Percentiles rank a stretch among this genome's conserved stretches.
Conservation (phyloP, 495 filamentous ascomycete genomes). For the Neurospora sp. region DNA sequence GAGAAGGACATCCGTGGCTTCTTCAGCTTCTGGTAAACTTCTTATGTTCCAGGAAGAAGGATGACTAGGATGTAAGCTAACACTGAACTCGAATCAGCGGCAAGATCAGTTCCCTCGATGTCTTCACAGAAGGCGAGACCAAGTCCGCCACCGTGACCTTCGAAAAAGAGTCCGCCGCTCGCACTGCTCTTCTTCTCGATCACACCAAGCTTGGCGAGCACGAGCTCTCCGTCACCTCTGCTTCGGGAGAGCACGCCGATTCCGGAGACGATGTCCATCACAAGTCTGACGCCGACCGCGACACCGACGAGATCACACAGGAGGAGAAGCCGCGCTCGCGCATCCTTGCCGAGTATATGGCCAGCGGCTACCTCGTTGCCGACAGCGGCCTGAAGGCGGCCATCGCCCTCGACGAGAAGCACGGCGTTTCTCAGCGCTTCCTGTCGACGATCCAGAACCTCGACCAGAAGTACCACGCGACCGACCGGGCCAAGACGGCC, state of each 20-base stretch:
- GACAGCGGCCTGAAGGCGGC: conserved; percentile 77
- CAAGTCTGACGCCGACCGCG: conserved; percentile 43
- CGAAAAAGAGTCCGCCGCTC: conserved; percentile 89
- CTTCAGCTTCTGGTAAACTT: conserved; percentile 91
- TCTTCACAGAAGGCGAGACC: conserved; percentile 55
- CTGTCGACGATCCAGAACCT: conserved; percentile 60
- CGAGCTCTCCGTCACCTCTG: conserved; percentile 65
- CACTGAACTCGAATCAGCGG: conserved; percentile 44
- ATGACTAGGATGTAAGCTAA: not conserved
- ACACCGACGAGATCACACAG: conserved; percentile 57
- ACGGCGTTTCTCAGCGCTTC: conserved; percentile 74
- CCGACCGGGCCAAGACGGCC: conserved; percentile 62
- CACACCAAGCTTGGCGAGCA: conserved; percentile 82
- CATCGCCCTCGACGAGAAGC: conserved; percentile 82
- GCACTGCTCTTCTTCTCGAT: conserved; percentile 92
- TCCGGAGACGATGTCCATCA: conserved; percentile 51
- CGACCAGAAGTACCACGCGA: conserved; percentile 72
- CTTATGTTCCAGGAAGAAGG: not conserved
- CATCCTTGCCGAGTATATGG: conserved; percentile 91
- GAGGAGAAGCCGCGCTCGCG: conserved; percentile 92
- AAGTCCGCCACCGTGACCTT: conserved; percentile 88
- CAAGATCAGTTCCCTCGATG: conserved; percentile 74
- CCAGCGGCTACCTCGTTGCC: conserved; percentile 81
- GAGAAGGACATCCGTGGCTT: conserved; percentile 92
- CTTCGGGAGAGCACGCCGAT: conserved; percentile 21